Evolutionary conservation across 176 grass and related monocot species (phyloP).

Genomic region (Themeda triandra): DNA sequence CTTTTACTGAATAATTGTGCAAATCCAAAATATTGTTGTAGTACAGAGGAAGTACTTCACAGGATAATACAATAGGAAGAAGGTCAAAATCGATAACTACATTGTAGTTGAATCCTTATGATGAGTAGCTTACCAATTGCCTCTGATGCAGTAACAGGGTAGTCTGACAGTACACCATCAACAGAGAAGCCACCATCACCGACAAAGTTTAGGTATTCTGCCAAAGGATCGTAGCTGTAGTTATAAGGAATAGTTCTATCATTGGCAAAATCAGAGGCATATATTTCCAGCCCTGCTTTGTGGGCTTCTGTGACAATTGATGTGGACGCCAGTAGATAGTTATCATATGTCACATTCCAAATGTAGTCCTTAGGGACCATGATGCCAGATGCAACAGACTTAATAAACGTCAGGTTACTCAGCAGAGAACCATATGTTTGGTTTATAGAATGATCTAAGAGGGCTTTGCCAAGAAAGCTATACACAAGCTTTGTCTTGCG

Average conservation of each 20-base stretch:
- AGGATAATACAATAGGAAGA: neutral
- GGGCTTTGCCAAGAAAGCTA: slow-evolving; percentile 37
- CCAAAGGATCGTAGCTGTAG: slow-evolving; percentile 91
- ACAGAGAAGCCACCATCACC: slow-evolving; percentile 55
- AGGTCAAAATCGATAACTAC: neutral
- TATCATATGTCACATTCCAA: slow-evolving; percentile 57
- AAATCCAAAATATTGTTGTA: neutral
- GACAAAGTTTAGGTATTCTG: slow-evolving; percentile 58
- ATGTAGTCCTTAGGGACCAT: slow-evolving; percentile 84
- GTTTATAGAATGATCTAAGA: slow-evolving; percentile 65
- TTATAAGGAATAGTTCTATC: slow-evolving; percentile 75
- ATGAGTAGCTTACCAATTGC: slow-evolving; percentile 63
- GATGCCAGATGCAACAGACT: slow-evolving; percentile 72
- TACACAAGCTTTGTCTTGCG: slow-evolving; percentile 68
- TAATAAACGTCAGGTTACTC: slow-evolving; percentile 64
- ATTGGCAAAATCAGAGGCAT: slow-evolving; percentile 80
- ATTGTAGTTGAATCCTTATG: neutral
- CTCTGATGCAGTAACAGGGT: slow-evolving; percentile 65
- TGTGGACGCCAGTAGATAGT: slow-evolving; percentile 37
- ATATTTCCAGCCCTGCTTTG: slow-evolving; percentile 68
- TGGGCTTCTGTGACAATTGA: slow-evolving; percentile 56
- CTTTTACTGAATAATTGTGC: neutral
- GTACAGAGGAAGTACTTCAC: neutral
- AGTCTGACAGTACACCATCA: slow-evolving; percentile 78
- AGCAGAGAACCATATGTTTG: slow-evolving; percentile 50